These are phyloP conservation scores for Endocarpon pusillum DNA, from an alignment of 495 filamentous ascomycete species.

Conservation along the genomic window DNA sequence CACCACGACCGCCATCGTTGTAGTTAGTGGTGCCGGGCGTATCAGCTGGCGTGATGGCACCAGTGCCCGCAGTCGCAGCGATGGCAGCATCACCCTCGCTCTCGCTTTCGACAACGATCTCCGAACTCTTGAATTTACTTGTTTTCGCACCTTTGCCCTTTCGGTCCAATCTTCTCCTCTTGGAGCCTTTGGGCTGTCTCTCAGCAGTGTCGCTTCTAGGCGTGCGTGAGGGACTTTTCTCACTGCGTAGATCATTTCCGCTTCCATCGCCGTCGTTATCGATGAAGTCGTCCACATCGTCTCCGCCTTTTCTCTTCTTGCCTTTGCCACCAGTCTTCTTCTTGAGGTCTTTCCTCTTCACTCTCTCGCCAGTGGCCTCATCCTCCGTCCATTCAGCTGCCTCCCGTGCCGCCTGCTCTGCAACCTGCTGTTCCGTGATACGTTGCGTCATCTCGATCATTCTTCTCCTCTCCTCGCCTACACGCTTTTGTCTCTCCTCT, in stretches of 20 bases:
- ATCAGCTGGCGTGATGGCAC: slow-evolving; percentile 10
- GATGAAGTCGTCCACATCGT: slow-evolving; percentile 24
- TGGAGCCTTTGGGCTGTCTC: slow-evolving; percentile 29
- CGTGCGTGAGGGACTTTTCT: slow-evolving; percentile 5
- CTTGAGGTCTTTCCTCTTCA: slow-evolving; percentile 55
- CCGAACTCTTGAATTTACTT: slow-evolving; percentile 64
- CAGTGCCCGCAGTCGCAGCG: slow-evolving; percentile 7
- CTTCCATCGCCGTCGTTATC: slow-evolving; percentile 15
- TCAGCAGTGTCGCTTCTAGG: slow-evolving; percentile 1
- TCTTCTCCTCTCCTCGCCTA: slow-evolving; percentile 63
- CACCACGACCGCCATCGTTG: background rate
- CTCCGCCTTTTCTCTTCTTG: slow-evolving; percentile 52
- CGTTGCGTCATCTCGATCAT: slow-evolving; percentile 61
- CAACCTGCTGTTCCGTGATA: slow-evolving; percentile 47
- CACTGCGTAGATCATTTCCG: slow-evolving; percentile 10
- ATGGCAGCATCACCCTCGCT: slow-evolving; percentile 30
- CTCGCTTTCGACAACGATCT: slow-evolving; percentile 63
- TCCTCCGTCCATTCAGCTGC: slow-evolving; percentile 61
- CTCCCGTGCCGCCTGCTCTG: slow-evolving; percentile 51
- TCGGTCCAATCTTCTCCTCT: slow-evolving; percentile 31
- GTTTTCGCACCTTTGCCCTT: slow-evolving; percentile 34
- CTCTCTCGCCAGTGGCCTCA: slow-evolving; percentile 56
- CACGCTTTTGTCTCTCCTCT: slow-evolving; percentile 52
- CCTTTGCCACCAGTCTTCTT: slow-evolving; percentile 38
- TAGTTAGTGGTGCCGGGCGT: no score